Evolutionary conservation across 2,329 filamentous ascomycete genomes (phyloP), one percentile per base, ranked within the genome.

Genomic region (Stemphylium vesicarium): DNA sequence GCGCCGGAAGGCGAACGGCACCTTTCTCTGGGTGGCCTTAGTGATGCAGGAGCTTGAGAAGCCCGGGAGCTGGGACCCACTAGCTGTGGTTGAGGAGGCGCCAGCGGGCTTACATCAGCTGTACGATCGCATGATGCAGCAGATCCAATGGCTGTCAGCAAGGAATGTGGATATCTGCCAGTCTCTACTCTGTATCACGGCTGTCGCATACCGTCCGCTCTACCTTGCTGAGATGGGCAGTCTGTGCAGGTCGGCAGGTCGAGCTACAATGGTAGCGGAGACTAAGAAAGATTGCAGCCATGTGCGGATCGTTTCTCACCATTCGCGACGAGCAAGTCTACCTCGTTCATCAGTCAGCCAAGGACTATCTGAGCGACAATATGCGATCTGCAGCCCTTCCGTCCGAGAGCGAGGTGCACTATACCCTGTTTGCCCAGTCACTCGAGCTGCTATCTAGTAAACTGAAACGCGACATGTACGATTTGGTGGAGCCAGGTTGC

Each of bases 321-420:
- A 11, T 63, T 2, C 55, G 50, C 42, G 35, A 56, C 9, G 46
- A 56, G 18, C 54, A 29, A 12, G 35, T 62, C 38, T 64, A 60
- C 54, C 59, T 79, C 55, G 68, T 81, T 1, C 77, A 81, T 53
- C 73, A 79, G 49, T 80, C 78, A 0, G 79, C 77, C 0, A 78
- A 79, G 53, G 78, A 81, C n/a, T 50, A 31, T 35, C n/a, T 50
- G 20, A 11, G n/a, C 29, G 15, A 33, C 16, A 13, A 42, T 4
- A 20, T 13, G 20, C 22, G n/a, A 10, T 15, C 15, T 18, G 29
- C 26, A 44, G 16, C 33, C n/a, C 20, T 44, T 29, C 8, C n/a
- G n/a, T 13, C 9, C 8, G 9, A 22, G 11, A 16, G 10, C 15
- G 15, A 44, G 15, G 9, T 33, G 6, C 41, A 44, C 12, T n/a